Percentiles rank a stretch among this genome's conserved stretches.
Conservation (phyloP, 1,139 yeast genomes). For the Debaryomycetaceae sp. region DNA sequence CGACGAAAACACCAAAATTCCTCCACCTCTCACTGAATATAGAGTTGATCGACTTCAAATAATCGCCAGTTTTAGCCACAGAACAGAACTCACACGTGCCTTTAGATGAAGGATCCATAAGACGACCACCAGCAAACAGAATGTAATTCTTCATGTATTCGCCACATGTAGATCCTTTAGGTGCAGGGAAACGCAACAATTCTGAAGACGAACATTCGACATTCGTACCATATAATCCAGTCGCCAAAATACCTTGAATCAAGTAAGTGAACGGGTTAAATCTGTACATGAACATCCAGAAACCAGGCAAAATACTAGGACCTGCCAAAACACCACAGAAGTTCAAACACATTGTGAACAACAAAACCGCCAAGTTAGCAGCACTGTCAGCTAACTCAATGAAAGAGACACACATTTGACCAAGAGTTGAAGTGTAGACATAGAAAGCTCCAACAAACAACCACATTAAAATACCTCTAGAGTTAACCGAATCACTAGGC, state of each 20-base stretch:
- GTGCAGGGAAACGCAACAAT: constrained; percentile 23
- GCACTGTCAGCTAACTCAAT: constrained; percentile 69
- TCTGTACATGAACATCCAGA: constrained; percentile 60
- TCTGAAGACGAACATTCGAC: constrained; percentile 27
- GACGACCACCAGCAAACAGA: constrained; percentile 46
- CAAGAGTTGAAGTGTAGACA: constrained; percentile 61
- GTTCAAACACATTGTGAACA: constrained; percentile 65
- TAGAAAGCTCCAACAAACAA: constrained; percentile 52
- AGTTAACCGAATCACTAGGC: constrained; percentile 24
- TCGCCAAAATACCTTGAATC: constrained; percentile 29
- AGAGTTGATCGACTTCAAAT: constrained; percentile 41
- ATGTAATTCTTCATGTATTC: constrained; percentile 49
- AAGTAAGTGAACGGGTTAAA: constrained; percentile 67
- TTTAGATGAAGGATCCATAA: constrained; percentile 41
- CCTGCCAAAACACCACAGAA: constrained; percentile 84
- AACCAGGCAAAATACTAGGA: constrained; percentile 46
- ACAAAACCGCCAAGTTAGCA: constrained; percentile 60
- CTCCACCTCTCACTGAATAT: constrained; percentile 58
- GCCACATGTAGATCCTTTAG: constrained; percentile 56
- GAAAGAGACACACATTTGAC: constrained; percentile 62
- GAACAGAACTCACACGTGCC: constrained; percentile 52
- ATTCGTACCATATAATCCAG: constrained; percentile 22
- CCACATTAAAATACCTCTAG: constrained; percentile 69
- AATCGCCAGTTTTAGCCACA: constrained; percentile 47
- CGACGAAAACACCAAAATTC: constrained; percentile 58